Conservation (phyloP, 805 yeast genomes). For the Torulaspora quercuum region DNA sequence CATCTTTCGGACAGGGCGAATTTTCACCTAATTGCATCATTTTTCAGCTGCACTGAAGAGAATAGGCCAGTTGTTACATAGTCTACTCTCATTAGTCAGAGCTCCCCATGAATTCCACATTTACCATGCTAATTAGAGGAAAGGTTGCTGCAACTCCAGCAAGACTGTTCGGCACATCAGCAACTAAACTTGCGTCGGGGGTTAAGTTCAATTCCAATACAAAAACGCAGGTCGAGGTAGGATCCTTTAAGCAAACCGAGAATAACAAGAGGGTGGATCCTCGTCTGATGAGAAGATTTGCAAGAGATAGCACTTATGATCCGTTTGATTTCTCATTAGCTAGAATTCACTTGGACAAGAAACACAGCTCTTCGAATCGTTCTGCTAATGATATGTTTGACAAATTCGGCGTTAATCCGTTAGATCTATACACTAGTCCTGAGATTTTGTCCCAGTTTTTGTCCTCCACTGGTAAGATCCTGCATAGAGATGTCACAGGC, state of each 20-base stretch:
- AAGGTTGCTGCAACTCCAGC: conserved; percentile 1
- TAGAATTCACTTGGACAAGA: conserved; percentile 49
- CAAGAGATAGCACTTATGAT: conserved; percentile 58
- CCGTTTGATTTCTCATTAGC: conserved; percentile 77
- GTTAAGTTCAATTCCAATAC: conserved; percentile 10
- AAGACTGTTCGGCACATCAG: conserved; percentile 6
- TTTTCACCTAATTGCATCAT: too few species aligned
- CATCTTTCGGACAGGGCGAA: too few species aligned
- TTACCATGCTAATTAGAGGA: neutral
- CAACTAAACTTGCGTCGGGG: conserved; percentile 6
- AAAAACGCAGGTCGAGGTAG: conserved; percentile 14
- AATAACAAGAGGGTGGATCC: conserved; percentile 35
- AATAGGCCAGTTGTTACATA: too few species aligned
- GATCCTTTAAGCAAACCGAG: conserved; percentile 10
- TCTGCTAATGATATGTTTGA: conserved; percentile 40
- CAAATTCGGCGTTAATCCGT: conserved; percentile 57
- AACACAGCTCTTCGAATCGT: conserved; percentile 27
- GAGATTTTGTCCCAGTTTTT: conserved; percentile 61
- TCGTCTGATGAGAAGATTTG: conserved; percentile 46
- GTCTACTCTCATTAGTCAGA: too few species aligned
- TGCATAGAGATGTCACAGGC: conserved; percentile 70
- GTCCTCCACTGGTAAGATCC: conserved; percentile 69
- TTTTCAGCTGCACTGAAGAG: too few species aligned
- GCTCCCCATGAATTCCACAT: too few species aligned
- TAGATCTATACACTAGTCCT: conserved; percentile 70